phyloP scores from a whole-genome alignment of 108 stramenopile genomes.

The Heterococcus sp. region DNA sequence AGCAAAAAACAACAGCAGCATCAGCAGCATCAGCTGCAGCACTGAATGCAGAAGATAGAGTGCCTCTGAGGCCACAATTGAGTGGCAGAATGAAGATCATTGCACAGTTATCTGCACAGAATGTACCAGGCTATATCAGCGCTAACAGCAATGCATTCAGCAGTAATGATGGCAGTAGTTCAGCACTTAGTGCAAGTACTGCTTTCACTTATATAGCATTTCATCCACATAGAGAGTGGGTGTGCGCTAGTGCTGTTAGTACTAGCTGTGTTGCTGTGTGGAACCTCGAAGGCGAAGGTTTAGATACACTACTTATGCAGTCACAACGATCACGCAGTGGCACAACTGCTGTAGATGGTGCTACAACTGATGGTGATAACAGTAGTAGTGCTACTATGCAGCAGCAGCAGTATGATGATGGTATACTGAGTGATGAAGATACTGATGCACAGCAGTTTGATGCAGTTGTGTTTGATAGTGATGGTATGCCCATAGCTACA shows the following conservation, averaged over 20 bases:
- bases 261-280: slow-evolving; percentile 21
- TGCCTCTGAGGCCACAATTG: slow-evolving; percentile 18
- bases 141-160: too few relatives aligned
- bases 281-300: slow-evolving; percentile 25
- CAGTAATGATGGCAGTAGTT: background rate
- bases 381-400: background rate
- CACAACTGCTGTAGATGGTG: background rate
- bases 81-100: slow-evolving; percentile 3
- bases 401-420: background rate
- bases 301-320: background rate
- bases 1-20: background rate
- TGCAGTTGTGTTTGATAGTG: background rate
- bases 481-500: too few relatives aligned
- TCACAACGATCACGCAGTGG: background rate
- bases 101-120: background rate
- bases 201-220: slow-evolving; percentile 8
- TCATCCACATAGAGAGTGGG: slow-evolving; percentile 26
- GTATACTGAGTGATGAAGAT: background rate
- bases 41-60: background rate
- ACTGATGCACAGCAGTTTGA: background rate
- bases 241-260: slow-evolving; percentile 11
- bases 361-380: background rate
- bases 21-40: background rate
- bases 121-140: background rate
- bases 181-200: background rate